Evolutionary conservation across 192 early-diverging fungal genomes (phyloP), one percentile per base, ranked within the genome.

Genomic region (Backusella luteola): DNA sequence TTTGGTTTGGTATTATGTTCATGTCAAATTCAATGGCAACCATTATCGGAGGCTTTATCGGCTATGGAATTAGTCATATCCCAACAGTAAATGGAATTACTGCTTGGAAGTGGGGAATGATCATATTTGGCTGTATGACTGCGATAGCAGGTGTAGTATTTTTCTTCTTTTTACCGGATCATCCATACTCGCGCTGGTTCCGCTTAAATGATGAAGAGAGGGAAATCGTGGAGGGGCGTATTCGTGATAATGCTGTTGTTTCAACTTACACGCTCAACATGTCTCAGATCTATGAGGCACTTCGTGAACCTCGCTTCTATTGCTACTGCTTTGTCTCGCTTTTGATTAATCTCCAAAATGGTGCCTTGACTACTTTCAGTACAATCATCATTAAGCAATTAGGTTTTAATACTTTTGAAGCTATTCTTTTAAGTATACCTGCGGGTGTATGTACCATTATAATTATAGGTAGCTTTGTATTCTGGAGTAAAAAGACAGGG

Each of bases 161-260:
- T 36, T 81, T 81, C 42, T 77, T 81, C 68, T 77, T 81, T 34
- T 49, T 81, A 35, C 34, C 69, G 21, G 80, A 81, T 49, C 34
- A 66, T 19, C 76, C 80, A 5, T 49, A 52, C 2, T 77, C 75
- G 3, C 29, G 46, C 32, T 68, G 36, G 53, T 69, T 69, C 4
- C 32, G 56, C 8, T 44, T 77, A 9, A 75, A 36, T 46, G 80
- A 76, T 39, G 76, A 38, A 21, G 73, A 81, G 66, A 76, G 77
- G 32, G 32, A 68, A n/a, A 77, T 81, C 6, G 59, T 81, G 1
- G 76, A 81, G 49, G 73, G 69, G 34, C 80, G 80, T 21, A 46
- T 41, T 29, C 72, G 66, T 26, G 80, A 81, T 42, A 81, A 77
- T 46, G 75, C 73, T 3, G 73, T 81, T 23, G 68, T 77, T n/a